Evolutionary conservation across 768 basidiomycete genomes (phyloP), one percentile per base, ranked within the genome.

Genomic region (Podaxis sp.): DNA sequence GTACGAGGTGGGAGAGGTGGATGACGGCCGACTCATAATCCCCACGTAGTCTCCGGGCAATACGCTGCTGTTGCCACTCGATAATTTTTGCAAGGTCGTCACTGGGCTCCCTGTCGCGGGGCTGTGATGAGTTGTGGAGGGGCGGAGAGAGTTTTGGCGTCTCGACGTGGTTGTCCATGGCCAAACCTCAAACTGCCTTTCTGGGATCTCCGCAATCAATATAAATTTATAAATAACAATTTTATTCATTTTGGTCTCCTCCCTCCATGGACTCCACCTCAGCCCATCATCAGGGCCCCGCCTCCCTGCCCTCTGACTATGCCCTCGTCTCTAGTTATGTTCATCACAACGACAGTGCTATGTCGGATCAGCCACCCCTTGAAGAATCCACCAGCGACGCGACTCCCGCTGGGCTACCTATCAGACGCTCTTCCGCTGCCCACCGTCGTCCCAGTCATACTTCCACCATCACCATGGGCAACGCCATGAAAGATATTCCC

Each of bases 1-100:
- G 67, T 53, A 89, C 89, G 53, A 90, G 74, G 62, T 90, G 83
- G 0, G 82, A 78, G 21, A 92, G 76, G 61, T 86, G 81, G 42
- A 82, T 64, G 9, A 85, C 80, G 5, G 84, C 82, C 21, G 85
- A 85, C 74, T 93, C 87, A 67, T 94, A 93, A 68, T 94, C 90
- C 11, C 89, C 91, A 53, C 78, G 76, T 55, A 94, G 74, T 67
- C 82, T 84, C 59, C 87, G 77, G 35, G 82, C 80, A 3, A 88
- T 77, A n/a, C 92, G 82, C 54, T 89, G 82, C 70, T 90, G 80
- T 64, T 93, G 86, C 90, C 89, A 90, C 75, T 86, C 76, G 32
- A 75, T 69, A 3, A 90, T 69, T 52, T 83, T 85, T 37, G 86
- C 83, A 1, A 86, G 55, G n/a, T 25, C 44, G 47, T 86, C 76